A percentile compares a stretch with the other conserved stretches of the same genome.
Conservation (phyloP, 331 rosid genomes). For the Pyrus hybrid region DNA sequence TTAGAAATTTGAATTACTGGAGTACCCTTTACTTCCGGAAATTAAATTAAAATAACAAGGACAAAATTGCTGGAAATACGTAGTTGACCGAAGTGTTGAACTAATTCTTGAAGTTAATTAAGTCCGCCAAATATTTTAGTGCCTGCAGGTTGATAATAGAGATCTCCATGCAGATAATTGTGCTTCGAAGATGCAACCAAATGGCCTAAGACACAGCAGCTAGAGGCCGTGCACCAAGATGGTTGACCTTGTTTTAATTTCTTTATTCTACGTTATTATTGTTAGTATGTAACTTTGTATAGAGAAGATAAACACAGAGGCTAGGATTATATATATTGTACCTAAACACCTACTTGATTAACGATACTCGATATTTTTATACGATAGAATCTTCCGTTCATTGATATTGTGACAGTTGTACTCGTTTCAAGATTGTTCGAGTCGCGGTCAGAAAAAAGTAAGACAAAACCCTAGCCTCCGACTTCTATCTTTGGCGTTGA, state of each 20-base stretch:
- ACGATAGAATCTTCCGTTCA: background rate
- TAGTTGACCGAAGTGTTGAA: constrained; percentile 1
- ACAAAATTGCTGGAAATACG: background rate
- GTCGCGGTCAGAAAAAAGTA: background rate
- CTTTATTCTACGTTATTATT: background rate
- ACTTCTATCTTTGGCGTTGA: too few species aligned
- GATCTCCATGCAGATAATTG: background rate
- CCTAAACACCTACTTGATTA: too few species aligned
- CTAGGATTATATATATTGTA: too few species aligned
- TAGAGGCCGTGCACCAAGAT: background rate
- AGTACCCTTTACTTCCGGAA: background rate
- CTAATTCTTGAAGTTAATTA: background rate
- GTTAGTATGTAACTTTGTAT: background rate
- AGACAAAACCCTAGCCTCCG: too few species aligned
- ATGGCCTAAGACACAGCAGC: background rate
- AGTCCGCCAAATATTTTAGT: background rate
- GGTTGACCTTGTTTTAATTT: background rate
- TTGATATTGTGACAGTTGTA: background rate
- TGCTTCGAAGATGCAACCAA: background rate
- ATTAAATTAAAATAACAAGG: background rate
- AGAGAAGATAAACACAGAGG: too few species aligned
- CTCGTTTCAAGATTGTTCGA: background rate
- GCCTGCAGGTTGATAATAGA: background rate
- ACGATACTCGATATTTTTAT: background rate
- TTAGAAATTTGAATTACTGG: background rate